Base-by-base conservation (phyloP, 345 rosid species). In the Citrus glauca region DNA sequence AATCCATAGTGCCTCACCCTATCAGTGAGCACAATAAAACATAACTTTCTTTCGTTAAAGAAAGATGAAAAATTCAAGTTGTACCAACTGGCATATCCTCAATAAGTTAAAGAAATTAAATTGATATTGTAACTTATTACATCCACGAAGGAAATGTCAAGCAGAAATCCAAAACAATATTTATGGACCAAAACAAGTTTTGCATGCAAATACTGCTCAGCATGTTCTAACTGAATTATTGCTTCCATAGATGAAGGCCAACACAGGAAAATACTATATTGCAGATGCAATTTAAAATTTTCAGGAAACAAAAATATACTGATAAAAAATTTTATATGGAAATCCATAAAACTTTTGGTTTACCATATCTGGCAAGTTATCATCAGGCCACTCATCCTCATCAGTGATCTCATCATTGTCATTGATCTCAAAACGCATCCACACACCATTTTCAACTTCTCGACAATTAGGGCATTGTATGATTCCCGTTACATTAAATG, bases 391-490 rank as follows among this genome's bases (percentile, higher is more conserved):
- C 11, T 32, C 55, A 30, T 33, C 71, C 28, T 63, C 69, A 1
- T 70, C 38, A 35, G 22, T 1, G 11, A 2, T 48, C 59, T 40
- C 53, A 20, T 77, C 69, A 9, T 30, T 14, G 25, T 14, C 24
- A 32, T 28, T 24, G n/a, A 24, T 40, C 30, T 68, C 48, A 30
- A 79, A 79, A 25, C 38, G 40, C 40, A 45, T 35, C 87, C 87
- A 84, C 5, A 11, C 33, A 9, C 84, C 87, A 20, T 79, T 75
- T 63, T 84, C 84, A 55, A 35, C 40, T 16, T 42, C 55, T 25
- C 79, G 81, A 71, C 87, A 84, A 33, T 75, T 77, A 35, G 82
- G 87, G 68, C 87, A 84, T 60, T 70, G 78, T 84, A 84, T 84
- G 14, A 24, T 24, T 1, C 80, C 72, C 9, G 63, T 27, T 7